Evolutionary conservation across 2,329 filamentous ascomycete species (phyloP).

Genomic region (Stylonectria norvegica): DNA sequence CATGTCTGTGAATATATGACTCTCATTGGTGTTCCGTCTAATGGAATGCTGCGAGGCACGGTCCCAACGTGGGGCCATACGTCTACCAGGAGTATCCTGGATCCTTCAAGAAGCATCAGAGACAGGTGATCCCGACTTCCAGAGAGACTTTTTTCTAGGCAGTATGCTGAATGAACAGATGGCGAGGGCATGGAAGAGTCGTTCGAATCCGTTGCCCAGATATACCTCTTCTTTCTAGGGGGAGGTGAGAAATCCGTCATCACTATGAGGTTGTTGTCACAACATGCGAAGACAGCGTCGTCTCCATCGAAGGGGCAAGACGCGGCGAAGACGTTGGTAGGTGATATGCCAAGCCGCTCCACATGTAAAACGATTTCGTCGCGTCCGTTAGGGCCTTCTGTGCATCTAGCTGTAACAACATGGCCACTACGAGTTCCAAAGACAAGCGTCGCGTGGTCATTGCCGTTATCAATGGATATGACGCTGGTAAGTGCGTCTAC

Average conservation of each 20-base stretch:
- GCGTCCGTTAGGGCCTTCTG: constrained; percentile 11
- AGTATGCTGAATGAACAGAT: constrained; percentile 46
- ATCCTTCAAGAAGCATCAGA: constrained; percentile 49
- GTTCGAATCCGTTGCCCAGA: constrained; percentile 52
- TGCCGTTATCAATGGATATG: constrained; percentile 29
- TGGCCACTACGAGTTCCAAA: constrained; percentile 53
- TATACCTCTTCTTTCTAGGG: constrained; percentile 41
- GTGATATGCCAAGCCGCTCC: constrained; percentile 36
- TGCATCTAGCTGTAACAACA: constrained; percentile 39
- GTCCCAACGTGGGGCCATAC: constrained; percentile 44
- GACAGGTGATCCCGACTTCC: constrained; percentile 37
- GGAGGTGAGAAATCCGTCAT: constrained; percentile 36
- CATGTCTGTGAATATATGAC: constrained; percentile 54
- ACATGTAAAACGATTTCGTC: constrained; percentile 26
- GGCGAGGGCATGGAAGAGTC: constrained; percentile 45
- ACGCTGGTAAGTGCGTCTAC: constrained; percentile 48
- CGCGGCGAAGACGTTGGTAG: constrained; percentile 33
- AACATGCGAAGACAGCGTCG: constrained; percentile 42
- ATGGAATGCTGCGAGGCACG: constrained; percentile 47
- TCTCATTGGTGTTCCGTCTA: constrained; percentile 48
- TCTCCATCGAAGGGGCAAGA: constrained; percentile 22
- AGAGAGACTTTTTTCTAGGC: constrained; percentile 39
- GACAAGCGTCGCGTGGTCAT: constrained; percentile 32
- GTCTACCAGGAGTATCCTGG: constrained; percentile 51
- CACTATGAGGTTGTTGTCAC: constrained; percentile 45